Conservation (phyloP, 306 rosid genomes). For the Adenanthera pavonina region DNA sequence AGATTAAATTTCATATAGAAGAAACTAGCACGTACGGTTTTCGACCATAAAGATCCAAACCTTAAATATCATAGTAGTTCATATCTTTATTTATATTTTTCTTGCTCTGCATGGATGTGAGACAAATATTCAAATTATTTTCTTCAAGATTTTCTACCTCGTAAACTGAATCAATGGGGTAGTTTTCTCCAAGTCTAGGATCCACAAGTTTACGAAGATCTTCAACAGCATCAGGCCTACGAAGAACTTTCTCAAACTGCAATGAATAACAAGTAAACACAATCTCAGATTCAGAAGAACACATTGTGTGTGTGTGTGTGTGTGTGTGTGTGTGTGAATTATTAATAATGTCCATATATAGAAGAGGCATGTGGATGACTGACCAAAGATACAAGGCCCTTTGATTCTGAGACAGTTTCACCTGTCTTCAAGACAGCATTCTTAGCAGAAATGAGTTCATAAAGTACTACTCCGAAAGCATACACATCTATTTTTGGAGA, state of each 20-base stretch:
- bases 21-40: no score
- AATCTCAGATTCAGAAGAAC: no score
- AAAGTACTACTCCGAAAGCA: constrained; percentile 1
- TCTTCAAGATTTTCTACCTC: neutral
- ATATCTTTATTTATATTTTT: no score
- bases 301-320: no score
- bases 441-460: constrained; percentile 3
- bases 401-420: neutral
- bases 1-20: no score
- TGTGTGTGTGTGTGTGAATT: no score
- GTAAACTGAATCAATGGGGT: neutral
- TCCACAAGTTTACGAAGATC: neutral
- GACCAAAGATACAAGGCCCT: constrained; percentile 4
- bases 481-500: constrained; percentile 12
- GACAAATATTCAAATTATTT: no score
- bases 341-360: no score
- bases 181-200: neutral
- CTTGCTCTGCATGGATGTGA: no score
- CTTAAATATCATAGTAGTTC: no score
- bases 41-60: no score
- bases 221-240: neutral
- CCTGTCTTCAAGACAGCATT: neutral
- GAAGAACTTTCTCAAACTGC: constrained; percentile 1
- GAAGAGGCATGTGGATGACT: neutral
- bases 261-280: neutral